phyloP scores from a whole-genome alignment of 108 stramenopile genomes.

The Discostella stelligeroides region DNA sequence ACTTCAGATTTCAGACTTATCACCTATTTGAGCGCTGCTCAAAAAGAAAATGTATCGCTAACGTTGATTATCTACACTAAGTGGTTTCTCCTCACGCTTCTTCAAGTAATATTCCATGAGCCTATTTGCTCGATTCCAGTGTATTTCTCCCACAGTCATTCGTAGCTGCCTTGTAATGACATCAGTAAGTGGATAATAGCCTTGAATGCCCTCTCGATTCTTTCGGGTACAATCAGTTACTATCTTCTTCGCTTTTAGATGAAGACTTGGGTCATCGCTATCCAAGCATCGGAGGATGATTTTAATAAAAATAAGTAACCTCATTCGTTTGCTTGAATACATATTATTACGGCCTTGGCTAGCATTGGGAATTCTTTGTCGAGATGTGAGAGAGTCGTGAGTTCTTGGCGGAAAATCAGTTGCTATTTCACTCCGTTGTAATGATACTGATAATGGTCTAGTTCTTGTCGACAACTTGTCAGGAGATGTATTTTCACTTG shows the following conservation, averaged over 20 bases:
- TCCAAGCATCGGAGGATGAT: conserved; percentile 54
- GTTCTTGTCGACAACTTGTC: background rate
- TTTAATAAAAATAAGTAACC: conserved; percentile 56
- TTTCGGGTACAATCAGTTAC: conserved; percentile 54
- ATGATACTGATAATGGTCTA: background rate
- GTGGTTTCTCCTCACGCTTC: background rate
- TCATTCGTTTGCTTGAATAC: conserved; percentile 12
- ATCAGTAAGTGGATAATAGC: conserved; percentile 49
- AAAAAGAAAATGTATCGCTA: too few species aligned
- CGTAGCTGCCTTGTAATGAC: conserved; percentile 50
- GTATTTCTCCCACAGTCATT: conserved; percentile 47
- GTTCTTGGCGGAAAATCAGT: background rate
- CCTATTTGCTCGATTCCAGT: conserved; percentile 54
- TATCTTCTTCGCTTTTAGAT: conserved; percentile 38
- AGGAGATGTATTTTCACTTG: background rate
- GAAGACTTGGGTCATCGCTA: conserved; percentile 32
- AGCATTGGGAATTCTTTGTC: background rate
- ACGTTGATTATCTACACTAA: background rate
- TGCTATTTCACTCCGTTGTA: background rate
- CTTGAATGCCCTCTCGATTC: conserved; percentile 57
- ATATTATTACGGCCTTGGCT: background rate
- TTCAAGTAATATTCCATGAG: conserved; percentile 39
- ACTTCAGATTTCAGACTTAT: too few species aligned
- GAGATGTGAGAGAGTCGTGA: background rate
- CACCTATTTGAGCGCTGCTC: too few species aligned